These are phyloP conservation scores for Rhynchosporium secalis DNA, from an alignment of 2,329 filamentous ascomycete genomes.

Conservation along the genomic window DNA sequence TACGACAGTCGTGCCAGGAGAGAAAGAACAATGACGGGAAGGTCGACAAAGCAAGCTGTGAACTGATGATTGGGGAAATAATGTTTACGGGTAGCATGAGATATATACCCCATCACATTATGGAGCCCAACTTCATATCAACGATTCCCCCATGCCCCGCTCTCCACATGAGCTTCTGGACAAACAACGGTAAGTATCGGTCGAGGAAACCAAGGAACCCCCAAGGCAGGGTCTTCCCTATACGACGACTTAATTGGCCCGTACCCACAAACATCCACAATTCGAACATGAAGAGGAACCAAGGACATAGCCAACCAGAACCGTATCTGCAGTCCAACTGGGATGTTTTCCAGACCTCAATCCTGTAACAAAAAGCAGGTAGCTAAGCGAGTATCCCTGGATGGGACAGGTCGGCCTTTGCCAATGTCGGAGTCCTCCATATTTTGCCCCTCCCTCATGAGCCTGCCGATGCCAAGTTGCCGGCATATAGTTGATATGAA, in stretches of 20 bases:
- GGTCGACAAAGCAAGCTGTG: neutral
- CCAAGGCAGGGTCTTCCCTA: neutral
- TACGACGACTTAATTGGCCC: neutral
- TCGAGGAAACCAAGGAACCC: neutral
- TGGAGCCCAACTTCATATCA: neutral
- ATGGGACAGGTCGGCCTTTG: slow-evolving; percentile 1
- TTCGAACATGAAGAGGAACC: neutral
- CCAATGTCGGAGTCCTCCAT: neutral
- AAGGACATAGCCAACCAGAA: too few relatives aligned
- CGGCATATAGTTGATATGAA: slow-evolving; percentile 9
- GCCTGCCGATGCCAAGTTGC: slow-evolving; percentile 9
- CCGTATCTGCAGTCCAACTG: too few relatives aligned
- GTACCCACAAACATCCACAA: slow-evolving; percentile 3
- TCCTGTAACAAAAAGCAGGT: too few relatives aligned
- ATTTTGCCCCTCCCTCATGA: neutral
- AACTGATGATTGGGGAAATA: slow-evolving; percentile 1
- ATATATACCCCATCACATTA: slow-evolving; percentile 12
- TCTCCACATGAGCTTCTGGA: neutral
- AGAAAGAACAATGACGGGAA: neutral
- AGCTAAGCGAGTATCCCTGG: neutral
- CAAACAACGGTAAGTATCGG: slow-evolving; percentile 9
- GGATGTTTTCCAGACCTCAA: too few relatives aligned
- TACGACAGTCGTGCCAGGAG: neutral
- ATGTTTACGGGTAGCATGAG: neutral
- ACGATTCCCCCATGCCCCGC: slow-evolving; percentile 11